Base-by-base conservation (phyloP, 1,284 basidiomycete genomes). In the Erythrobasidium hasegawianum region DNA sequence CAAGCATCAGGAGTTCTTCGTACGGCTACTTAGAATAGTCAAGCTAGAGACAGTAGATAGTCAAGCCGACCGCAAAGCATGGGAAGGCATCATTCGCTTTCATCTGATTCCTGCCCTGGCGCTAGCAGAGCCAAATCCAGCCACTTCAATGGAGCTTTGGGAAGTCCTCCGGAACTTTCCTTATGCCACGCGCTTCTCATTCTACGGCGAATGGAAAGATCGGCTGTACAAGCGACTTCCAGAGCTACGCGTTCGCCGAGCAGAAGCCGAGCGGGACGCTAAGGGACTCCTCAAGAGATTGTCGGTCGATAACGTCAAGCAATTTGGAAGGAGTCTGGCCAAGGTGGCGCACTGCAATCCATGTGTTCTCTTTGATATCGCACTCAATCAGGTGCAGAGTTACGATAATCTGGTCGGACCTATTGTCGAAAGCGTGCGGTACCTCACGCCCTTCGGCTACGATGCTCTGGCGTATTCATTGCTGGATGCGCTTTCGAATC, bases 181-280 rank as follows among this genome's bases (percentile, higher is more conserved):
- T 54, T 87, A 86, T 64, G 84, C 86, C 7, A 81, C 84, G 52
- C 88, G 96, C 2, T 97, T 90, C 85, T 83, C 83, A 41, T 80
- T 98, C 27, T 97, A 98, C 74, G 96, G 94, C 55, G 94, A 98
- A 79, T 97, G 95, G 96, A 88, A 89, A 78, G 83, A 86, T 60
- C 80, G 81, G 55, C 84, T 80, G n/a, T 81, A 79, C 71, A 78
- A 78, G 60, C 77, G 60, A 69, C 78, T 69, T 71, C 78, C 71
- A 45, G 81, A 76, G 72, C 77, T 77, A 69, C 76, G 57, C 49
- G 76, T 76, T 11, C 74, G 76, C 29, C 75, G 77, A 54, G 74
- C 75, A 85, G 80, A 83, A 81, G 75, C 86, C 26, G 80, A 81
- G 53, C 75, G 79, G 24, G 80, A 83, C 50, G 78, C 80, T 59